These are phyloP conservation scores for Tolypocladium capitatum DNA, from an alignment of 2,329 filamentous ascomycete genomes.

Conservation along the genomic window DNA sequence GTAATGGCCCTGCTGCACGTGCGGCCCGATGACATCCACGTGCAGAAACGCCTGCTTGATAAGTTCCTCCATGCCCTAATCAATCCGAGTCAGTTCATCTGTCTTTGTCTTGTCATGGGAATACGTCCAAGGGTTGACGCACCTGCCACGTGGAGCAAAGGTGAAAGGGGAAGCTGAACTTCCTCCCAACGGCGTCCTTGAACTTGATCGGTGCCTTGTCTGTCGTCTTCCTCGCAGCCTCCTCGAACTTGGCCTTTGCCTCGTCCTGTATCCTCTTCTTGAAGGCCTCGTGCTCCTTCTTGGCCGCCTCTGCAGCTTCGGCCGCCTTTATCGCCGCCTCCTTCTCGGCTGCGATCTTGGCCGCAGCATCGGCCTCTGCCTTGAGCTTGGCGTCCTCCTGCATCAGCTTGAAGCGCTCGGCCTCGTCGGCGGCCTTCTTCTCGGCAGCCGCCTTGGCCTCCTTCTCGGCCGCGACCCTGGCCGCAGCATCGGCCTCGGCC, in stretches of 20 bases:
- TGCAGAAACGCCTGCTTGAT: slow-evolving; percentile 76
- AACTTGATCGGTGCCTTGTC: slow-evolving; percentile 71
- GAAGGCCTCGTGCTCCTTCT: slow-evolving; percentile 45
- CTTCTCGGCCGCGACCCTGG: slow-evolving; percentile 25
- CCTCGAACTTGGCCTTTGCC: slow-evolving; percentile 34
- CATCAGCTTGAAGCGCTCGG: slow-evolving; percentile 22
- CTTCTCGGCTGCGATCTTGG: slow-evolving; percentile 25
- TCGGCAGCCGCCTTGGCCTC: slow-evolving; percentile 30
- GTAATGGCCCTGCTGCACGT: slow-evolving; percentile 67
- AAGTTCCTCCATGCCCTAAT: slow-evolving; percentile 70
- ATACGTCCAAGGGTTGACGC: slow-evolving; percentile 21
- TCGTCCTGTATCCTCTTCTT: slow-evolving; percentile 44
- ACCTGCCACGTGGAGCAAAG: slow-evolving; percentile 75
- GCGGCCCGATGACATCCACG: slow-evolving; percentile 61
- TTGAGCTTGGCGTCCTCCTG: slow-evolving; percentile 25
- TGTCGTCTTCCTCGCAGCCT: slow-evolving; percentile 35
- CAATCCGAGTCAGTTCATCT: slow-evolving; percentile 2
- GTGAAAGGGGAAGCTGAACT: slow-evolving; percentile 84
- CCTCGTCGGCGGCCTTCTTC: slow-evolving; percentile 27
- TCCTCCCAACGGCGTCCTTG: slow-evolving; percentile 81
- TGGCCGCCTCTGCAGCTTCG: slow-evolving; percentile 31
- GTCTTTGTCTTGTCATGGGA: neutral
- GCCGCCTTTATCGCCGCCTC: slow-evolving; percentile 27
- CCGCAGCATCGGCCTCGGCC: slow-evolving; percentile 24
- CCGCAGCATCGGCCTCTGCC: slow-evolving; percentile 24